Percentiles rank a stretch among this genome's conserved stretches.
phyloP scores from a whole-genome alignment of 192 early-diverging fungal species.

The Cladochytrium replicatum region DNA sequence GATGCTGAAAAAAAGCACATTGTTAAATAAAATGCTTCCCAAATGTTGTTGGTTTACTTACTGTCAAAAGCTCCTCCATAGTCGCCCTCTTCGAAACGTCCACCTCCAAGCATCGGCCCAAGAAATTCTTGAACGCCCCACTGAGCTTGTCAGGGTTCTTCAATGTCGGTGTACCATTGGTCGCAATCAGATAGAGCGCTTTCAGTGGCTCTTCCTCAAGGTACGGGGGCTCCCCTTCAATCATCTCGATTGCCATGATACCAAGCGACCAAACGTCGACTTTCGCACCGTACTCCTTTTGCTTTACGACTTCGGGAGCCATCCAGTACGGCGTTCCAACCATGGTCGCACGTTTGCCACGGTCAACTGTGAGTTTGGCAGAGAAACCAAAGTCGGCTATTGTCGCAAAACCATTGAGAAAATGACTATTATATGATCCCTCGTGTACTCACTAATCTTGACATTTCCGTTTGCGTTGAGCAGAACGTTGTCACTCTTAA shows the following conservation, averaged over 20 bases:
- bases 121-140: constrained; percentile 64
- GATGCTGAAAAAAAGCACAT: constrained; percentile 47
- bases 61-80: constrained; percentile 55
- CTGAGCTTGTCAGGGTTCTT: constrained; percentile 67
- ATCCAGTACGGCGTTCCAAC: constrained; percentile 92
- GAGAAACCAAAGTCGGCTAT: constrained; percentile 83
- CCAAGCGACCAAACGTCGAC: constrained; percentile 98
- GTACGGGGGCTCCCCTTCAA: constrained; percentile 94
- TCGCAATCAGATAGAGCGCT: constrained; percentile 39
- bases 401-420: no score
- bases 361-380: constrained; percentile 58
- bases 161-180: constrained; percentile 68
- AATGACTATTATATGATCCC: constrained; percentile 73
- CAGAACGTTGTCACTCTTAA: constrained; percentile 84
- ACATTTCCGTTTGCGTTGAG: constrained; percentile 58
- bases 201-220: constrained; percentile 70
- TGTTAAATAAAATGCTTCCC: not conserved
- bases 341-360: constrained; percentile 69
- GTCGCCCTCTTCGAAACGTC: constrained; percentile 66
- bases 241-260: constrained; percentile 96
- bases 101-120: constrained; percentile 71
- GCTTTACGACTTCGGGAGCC: constrained; percentile 93
- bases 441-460: constrained; percentile 42
- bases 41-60: constrained; percentile 4
- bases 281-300: constrained; percentile 83